Evolutionary conservation across 768 basidiomycete genomes (phyloP).

Genomic region (Cystofilobasidium macerans): DNA sequence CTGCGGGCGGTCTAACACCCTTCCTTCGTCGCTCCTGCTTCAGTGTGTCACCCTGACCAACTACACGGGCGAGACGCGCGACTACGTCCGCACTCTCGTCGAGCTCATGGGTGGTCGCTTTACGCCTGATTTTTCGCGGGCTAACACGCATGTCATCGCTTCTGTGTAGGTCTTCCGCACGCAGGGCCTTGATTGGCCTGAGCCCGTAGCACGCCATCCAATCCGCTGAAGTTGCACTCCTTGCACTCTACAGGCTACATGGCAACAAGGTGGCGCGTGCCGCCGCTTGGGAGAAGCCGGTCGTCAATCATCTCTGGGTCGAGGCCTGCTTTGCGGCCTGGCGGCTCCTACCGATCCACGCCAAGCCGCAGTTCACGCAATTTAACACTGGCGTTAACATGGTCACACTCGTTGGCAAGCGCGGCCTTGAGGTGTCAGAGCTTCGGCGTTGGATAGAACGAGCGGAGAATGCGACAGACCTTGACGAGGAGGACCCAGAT

Average conservation of each 20-base stretch:
- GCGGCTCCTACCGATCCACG: slow-evolving; percentile 35
- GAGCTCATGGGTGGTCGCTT: slow-evolving; percentile 63
- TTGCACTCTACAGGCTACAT: slow-evolving; percentile 24
- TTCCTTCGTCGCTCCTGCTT: too few relatives aligned
- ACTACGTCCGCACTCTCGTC: slow-evolving; percentile 78
- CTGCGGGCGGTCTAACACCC: too few relatives aligned
- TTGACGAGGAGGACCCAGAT: slow-evolving; percentile 13
- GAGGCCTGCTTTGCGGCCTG: slow-evolving; percentile 80
- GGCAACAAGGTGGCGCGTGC: slow-evolving; percentile 63
- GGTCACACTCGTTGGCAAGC: slow-evolving; percentile 27
- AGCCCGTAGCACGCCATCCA: not conserved
- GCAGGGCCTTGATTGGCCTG: not conserved
- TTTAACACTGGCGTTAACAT: slow-evolving; percentile 28
- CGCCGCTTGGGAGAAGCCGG: slow-evolving; percentile 64
- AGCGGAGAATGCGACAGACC: slow-evolving; percentile 23
- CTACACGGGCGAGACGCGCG: slow-evolving; percentile 73
- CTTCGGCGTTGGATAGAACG: slow-evolving; percentile 31
- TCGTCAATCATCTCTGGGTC: slow-evolving; percentile 83
- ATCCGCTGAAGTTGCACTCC: not conserved
- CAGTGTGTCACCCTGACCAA: slow-evolving; percentile 77
- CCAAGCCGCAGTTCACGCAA: slow-evolving; percentile 15
- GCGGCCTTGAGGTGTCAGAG: slow-evolving; percentile 12
- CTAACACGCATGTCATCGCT: slow-evolving; percentile 71
- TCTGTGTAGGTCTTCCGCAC: slow-evolving; percentile 52
- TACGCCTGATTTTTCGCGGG: slow-evolving; percentile 62